phyloP scores from a whole-genome alignment of 176 grass and related monocot genomes.

The Chloris gayana region DNA sequence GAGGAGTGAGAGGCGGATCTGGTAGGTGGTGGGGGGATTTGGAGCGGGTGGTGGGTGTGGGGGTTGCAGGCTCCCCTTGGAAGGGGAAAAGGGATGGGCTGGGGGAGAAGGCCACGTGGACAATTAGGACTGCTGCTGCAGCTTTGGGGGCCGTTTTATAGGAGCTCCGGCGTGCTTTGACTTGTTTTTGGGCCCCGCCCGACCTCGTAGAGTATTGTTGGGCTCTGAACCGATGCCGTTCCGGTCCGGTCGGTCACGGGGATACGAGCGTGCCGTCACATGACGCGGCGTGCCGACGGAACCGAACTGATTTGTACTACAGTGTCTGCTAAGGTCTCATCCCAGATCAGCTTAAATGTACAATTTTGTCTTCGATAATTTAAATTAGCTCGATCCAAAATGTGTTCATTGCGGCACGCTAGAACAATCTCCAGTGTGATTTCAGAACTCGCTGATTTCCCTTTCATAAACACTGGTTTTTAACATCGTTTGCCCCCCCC shows the following conservation, averaged over 20 bases:
- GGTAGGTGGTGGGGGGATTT: constrained; percentile 38
- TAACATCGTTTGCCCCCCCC: no score
- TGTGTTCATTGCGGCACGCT: no score
- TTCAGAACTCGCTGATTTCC: no score
- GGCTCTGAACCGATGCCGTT: not conserved
- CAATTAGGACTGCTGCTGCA: not conserved
- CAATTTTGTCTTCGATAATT: no score
- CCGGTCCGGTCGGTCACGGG: not conserved
- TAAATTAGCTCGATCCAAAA: no score
- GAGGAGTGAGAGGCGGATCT: constrained; percentile 43
- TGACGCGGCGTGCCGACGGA: not conserved
- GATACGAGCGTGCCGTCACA: not conserved
- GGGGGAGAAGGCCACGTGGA: constrained; percentile 39
- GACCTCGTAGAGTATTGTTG: not conserved
- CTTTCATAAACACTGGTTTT: no score
- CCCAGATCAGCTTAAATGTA: no score
- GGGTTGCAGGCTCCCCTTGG: constrained; percentile 3
- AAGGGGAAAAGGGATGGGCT: not conserved
- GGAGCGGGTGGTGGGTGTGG: not conserved
- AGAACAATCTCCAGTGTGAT: no score
- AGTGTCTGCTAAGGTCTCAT: no score
- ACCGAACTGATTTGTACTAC: not conserved
- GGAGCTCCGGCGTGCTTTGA: not conserved
- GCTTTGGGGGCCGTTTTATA: not conserved
- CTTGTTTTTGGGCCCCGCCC: not conserved